Evolutionary conservation across 1,284 basidiomycete genomes (phyloP).

Genomic region (Porogramme epimiltina): DNA sequence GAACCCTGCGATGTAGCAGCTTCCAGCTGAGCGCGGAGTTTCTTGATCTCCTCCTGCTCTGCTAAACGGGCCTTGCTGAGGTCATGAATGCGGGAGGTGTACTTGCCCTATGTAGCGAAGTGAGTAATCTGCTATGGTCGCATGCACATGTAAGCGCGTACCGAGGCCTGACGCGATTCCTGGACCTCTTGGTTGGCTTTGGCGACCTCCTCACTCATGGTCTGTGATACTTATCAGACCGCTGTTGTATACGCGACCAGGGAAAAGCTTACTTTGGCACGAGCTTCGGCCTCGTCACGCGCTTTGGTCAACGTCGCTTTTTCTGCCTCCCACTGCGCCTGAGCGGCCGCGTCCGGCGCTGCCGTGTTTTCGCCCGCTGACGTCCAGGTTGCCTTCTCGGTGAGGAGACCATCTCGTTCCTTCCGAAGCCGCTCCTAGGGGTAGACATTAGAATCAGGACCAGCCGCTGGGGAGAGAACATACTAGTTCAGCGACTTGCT

Average conservation of each 20-base stretch:
- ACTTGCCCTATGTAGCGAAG: constrained; percentile 41
- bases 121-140: neutral
- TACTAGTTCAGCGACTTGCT: constrained; percentile 41
- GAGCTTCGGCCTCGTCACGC: constrained; percentile 59
- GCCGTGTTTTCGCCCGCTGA: constrained; percentile 13
- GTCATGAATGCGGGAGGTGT: constrained; percentile 41
- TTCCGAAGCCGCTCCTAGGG: constrained; percentile 53
- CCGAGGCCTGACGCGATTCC: constrained; percentile 39
- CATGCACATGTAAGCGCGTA: constrained; percentile 25
- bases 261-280: constrained; percentile 48
- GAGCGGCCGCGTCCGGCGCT: constrained; percentile 35
- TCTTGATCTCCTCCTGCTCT: constrained; percentile 56
- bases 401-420: constrained; percentile 61
- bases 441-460: neutral
- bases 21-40: constrained; percentile 47
- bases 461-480: constrained; percentile 22
- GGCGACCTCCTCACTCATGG: constrained; percentile 45
- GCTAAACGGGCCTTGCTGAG: constrained; percentile 40
- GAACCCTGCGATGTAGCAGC: constrained; percentile 22
- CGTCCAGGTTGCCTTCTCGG: constrained; percentile 58
- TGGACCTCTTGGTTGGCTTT: constrained; percentile 50
- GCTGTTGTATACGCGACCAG: neutral
- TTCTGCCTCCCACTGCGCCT: constrained; percentile 54
- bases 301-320: constrained; percentile 56
- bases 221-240: constrained; percentile 32